Base-by-base conservation (phyloP, 768 basidiomycete species). In the Rubroboletus satanas region DNA sequence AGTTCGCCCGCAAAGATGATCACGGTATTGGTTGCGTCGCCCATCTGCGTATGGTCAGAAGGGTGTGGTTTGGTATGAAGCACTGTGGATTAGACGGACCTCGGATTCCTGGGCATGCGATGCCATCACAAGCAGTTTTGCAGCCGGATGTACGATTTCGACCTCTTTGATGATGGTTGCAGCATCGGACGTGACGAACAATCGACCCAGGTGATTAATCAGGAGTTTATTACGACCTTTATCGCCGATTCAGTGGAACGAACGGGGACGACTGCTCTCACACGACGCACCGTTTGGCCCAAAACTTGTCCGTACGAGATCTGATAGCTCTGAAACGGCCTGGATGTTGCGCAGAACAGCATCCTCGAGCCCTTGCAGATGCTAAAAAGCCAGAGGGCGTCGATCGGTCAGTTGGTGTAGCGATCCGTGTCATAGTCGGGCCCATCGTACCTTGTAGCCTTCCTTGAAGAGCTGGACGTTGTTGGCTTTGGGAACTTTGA, bases 41-140 rank as follows among this genome's bases (percentile, higher is more conserved):
- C 97, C 91, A 97, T 94, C 94, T 93, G 68, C 48, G 32, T 48
- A 43, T 21, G 42, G 45, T 67, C 39, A 59, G 17, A 14, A 45
- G 32, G 42, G 23, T 1, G 15, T 6, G 23, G 23, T 32, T 6
- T 10, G 39, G 12, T 68, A 52, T 9, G 9, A n/a, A 35, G 14
- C 29, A 28, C 11, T 21, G 21, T 2, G 8, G 38, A 44, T 38
- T 1, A 26, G 18, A 72, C 83, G 57, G 54, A 93, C 94, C 82
- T 98, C 96, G 0, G 85, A 71, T 70, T 98, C 97, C 70, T 98
- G 97, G 12, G 96, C 91, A 66, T 98, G 94, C 28, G 90, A 92
- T 28, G 94, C 93, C 93, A 98, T 97, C 14, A 98, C 96, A n/a
- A 98, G 76, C n/a, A 99, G 78, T 70, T 98, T 99, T 32, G 95